These are phyloP conservation scores for Silene conica DNA, from an alignment of 148 eudicot species.

Conservation along the genomic window DNA sequence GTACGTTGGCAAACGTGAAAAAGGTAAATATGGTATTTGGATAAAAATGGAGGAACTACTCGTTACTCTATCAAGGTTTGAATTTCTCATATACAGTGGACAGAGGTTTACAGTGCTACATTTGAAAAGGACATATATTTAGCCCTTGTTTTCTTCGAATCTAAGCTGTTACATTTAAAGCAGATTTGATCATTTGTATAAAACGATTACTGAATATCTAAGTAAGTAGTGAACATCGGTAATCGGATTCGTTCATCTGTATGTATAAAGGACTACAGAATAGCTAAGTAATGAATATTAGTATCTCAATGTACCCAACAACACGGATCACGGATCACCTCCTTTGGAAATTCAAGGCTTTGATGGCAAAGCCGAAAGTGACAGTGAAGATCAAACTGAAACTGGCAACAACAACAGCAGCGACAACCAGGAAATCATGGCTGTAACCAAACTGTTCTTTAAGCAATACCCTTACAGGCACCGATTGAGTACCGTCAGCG, in stretches of 20 bases:
- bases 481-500: constrained; percentile 42
- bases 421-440: constrained; percentile 49
- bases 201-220: background rate
- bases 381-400: constrained; percentile 64
- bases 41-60: no score
- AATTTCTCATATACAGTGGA: no score
- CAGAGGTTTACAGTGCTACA: no score
- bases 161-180: no score
- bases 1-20: no score
- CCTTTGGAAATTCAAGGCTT: constrained; percentile 72
- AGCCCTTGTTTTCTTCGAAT: no score
- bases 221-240: background rate
- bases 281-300: no score
- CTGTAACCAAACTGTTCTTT: constrained; percentile 66
- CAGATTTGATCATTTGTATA: background rate
- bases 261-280: background rate
- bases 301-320: background rate
- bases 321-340: constrained; percentile 38
- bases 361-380: constrained; percentile 66
- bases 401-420: constrained; percentile 54
- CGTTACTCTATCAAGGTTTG: no score
- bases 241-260: background rate
- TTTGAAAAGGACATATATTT: no score
- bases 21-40: no score
- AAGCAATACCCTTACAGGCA: constrained; percentile 48